Conservation (phyloP, 2,329 filamentous ascomycete species). For the Pyrenophora teres region DNA sequence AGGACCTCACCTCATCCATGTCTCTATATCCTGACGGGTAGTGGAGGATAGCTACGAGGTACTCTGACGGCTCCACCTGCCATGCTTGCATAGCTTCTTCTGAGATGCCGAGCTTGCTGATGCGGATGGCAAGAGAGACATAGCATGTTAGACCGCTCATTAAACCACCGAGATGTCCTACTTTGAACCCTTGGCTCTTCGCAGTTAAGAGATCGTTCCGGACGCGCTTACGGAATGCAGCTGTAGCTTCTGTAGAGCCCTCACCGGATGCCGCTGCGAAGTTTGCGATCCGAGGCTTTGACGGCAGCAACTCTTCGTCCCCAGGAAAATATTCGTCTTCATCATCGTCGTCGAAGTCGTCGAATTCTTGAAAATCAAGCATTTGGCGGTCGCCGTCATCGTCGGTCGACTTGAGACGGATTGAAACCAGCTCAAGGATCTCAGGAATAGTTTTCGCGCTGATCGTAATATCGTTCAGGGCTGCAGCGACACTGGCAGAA, state of each 20-base stretch:
- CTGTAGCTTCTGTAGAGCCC: constrained; percentile 28
- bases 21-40: constrained; percentile 66
- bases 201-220: constrained; percentile 64
- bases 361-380: constrained; percentile 45
- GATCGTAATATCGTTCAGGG: constrained; percentile 54
- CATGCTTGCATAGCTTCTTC: constrained; percentile 78
- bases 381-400: constrained; percentile 51
- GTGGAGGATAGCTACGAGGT: constrained; percentile 73
- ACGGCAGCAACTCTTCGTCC: constrained; percentile 46
- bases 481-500: constrained; percentile 48
- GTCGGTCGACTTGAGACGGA: constrained; percentile 41
- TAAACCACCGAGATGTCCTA: constrained; percentile 65
- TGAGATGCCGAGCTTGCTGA: constrained; percentile 72
- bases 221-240: constrained; percentile 50
- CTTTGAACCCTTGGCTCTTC: constrained; percentile 69
- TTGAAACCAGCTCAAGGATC: constrained; percentile 55
- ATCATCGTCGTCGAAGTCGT: constrained; percentile 44
- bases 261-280: not conserved
- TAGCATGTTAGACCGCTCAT: constrained; percentile 55
- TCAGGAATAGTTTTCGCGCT: constrained; percentile 55
- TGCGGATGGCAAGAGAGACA: constrained; percentile 70
- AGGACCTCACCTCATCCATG: constrained; percentile 59
- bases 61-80: constrained; percentile 69
- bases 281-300: constrained; percentile 27
- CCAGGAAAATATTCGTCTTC: constrained; percentile 43